These are phyloP conservation scores for Sphaerulina vaccinii DNA, from an alignment of 2,329 filamentous ascomycete genomes.

Conservation along the genomic window DNA sequence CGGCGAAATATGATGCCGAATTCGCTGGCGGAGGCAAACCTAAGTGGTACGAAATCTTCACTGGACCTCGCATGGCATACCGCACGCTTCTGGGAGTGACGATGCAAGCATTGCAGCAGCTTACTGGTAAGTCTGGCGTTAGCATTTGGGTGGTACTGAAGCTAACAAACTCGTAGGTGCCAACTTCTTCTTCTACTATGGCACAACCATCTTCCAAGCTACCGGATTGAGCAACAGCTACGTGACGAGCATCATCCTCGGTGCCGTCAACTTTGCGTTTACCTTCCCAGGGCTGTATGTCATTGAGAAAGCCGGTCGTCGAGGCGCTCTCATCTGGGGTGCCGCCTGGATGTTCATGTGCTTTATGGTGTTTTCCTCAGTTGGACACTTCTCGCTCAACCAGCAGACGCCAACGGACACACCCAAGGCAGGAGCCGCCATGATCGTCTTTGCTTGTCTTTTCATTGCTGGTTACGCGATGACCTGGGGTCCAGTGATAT, in stretches of 20 bases:
- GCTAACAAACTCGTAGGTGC: slow-evolving; percentile 41
- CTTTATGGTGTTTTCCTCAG: slow-evolving; percentile 55
- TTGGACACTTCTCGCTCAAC: slow-evolving; percentile 47
- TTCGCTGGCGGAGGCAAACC: slow-evolving; percentile 47
- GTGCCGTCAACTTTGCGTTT: slow-evolving; percentile 49
- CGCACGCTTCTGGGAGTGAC: slow-evolving; percentile 61
- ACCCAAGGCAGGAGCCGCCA: slow-evolving; percentile 54
- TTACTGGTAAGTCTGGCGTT: slow-evolving; percentile 48
- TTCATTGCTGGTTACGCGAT: slow-evolving; percentile 67
- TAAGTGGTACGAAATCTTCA: slow-evolving; percentile 67
- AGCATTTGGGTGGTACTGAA: background rate
- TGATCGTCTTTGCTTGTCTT: slow-evolving; percentile 68
- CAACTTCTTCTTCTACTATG: slow-evolving; percentile 55
- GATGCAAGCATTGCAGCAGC: slow-evolving; percentile 65
- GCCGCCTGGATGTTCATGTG: slow-evolving; percentile 55
- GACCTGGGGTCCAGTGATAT: slow-evolving; percentile 70
- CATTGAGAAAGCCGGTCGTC: slow-evolving; percentile 48
- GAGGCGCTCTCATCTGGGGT: slow-evolving; percentile 47
- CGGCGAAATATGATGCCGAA: slow-evolving; percentile 56
- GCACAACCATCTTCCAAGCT: slow-evolving; percentile 46
- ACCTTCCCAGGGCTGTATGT: slow-evolving; percentile 50
- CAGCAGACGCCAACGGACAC: slow-evolving; percentile 36
- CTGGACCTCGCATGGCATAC: slow-evolving; percentile 65
- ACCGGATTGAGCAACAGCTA: slow-evolving; percentile 42
- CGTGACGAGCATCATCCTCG: slow-evolving; percentile 50